A percentile compares a stretch with the other conserved stretches of the same genome.
Evolutionary conservation across 805 yeast genomes (phyloP).

Genomic region (Kuraishia capsulata): DNA sequence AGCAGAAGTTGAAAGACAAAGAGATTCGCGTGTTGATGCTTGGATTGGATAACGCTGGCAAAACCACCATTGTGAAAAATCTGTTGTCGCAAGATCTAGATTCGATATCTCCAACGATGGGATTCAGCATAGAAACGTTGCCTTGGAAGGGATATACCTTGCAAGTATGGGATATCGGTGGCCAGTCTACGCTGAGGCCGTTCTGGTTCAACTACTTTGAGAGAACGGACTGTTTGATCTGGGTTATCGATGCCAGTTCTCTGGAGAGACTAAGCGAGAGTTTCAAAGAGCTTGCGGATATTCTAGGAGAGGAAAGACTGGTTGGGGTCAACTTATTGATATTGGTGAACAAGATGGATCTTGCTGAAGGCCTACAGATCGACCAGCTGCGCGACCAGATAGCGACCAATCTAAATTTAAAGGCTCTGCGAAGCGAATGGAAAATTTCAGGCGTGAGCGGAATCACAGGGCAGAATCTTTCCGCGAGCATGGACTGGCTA

Average conservation of each 20-base stretch:
- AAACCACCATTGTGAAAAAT: constrained; percentile 69
- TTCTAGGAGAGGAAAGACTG: constrained; percentile 60
- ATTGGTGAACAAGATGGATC: constrained; percentile 68
- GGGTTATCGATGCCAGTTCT: constrained; percentile 76
- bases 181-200: constrained; percentile 72
- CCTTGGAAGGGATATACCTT: constrained; percentile 27
- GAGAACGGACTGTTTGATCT: constrained; percentile 63
- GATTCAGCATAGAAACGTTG: constrained; percentile 66
- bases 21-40: constrained; percentile 69
- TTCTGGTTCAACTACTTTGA: constrained; percentile 95
- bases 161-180: constrained; percentile 83
- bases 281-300: constrained; percentile 50
- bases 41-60: constrained; percentile 89
- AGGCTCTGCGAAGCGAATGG: background rate
- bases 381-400: constrained; percentile 34
- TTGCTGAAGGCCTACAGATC: constrained; percentile 31
- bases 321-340: constrained; percentile 60
- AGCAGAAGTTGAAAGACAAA: constrained; percentile 72
- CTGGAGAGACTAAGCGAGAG: constrained; percentile 58
- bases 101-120: constrained; percentile 80
- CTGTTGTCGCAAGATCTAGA: constrained; percentile 40
- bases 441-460: background rate
- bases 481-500: background rate
- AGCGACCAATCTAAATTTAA: background rate
- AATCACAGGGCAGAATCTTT: background rate